A percentile compares a stretch with the other conserved stretches of the same genome.
Conservation (phyloP, 306 rosid species). For the Canavalia gladiata region DNA sequence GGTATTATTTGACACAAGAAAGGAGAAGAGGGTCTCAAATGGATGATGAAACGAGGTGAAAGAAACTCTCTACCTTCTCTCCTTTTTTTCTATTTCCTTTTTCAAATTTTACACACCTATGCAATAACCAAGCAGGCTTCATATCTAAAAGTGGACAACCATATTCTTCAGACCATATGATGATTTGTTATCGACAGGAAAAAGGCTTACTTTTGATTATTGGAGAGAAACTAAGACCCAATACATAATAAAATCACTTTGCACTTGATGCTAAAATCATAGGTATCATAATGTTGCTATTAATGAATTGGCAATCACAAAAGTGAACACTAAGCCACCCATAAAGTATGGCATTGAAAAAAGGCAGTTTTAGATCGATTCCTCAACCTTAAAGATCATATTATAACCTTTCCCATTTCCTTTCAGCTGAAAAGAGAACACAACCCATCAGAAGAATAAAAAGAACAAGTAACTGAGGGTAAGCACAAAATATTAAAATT, state of each 20-base stretch:
- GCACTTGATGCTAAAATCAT: conserved; percentile 21
- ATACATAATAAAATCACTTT: conserved; percentile 25
- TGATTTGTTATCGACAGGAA: background rate
- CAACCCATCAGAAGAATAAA: background rate
- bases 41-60: background rate
- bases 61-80: conserved; percentile 3
- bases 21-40: background rate
- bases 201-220: background rate
- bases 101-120: background rate
- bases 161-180: background rate
- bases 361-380: conserved; percentile 23
- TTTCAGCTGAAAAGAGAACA: conserved; percentile 24
- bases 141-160: background rate
- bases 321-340: background rate
- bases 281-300: background rate
- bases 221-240: conserved; percentile 1
- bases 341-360: background rate
- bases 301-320: background rate
- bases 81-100: background rate
- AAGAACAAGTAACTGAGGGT: background rate
- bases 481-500: background rate
- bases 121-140: background rate
- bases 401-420: background rate
- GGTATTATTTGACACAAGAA: conserved; percentile 1
- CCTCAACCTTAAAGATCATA: conserved; percentile 1